Evolutionary conservation across 306 rosid genomes (phyloP).

Genomic region (Hippophae gyantsensis): DNA sequence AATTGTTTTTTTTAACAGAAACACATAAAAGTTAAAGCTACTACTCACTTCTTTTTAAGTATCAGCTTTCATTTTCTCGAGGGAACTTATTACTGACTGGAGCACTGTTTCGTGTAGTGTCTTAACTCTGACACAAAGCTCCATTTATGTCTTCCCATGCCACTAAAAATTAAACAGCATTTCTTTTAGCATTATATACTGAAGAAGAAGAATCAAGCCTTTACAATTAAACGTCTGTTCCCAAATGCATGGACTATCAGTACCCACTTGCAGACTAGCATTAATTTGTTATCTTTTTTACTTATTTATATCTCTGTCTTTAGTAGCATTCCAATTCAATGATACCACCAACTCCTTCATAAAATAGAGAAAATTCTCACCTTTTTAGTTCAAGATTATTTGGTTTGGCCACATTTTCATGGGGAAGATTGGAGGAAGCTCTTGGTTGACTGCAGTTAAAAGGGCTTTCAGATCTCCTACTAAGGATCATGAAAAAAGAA

Average conservation of each 20-base stretch:
- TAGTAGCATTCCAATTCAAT: too few species aligned
- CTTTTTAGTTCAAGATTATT: too few species aligned
- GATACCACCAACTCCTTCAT: too few species aligned
- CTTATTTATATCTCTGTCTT: constrained; percentile 10
- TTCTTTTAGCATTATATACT: constrained; percentile 19
- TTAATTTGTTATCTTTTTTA: constrained; percentile 9
- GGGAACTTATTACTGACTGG: constrained; percentile 1
- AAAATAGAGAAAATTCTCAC: too few species aligned
- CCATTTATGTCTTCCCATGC: constrained; percentile 22
- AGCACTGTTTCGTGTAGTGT: constrained; percentile 15
- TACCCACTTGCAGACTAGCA: constrained; percentile 5
- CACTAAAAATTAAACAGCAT: constrained; percentile 25
- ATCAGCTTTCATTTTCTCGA: constrained; percentile 44
- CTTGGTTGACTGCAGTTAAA: constrained; percentile 42
- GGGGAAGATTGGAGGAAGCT: constrained; percentile 26
- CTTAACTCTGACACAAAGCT: constrained; percentile 16
- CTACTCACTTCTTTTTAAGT: constrained; percentile 4
- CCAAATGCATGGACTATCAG: constrained; percentile 30
- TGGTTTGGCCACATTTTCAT: too few species aligned
- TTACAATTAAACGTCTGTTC: constrained; percentile 18
- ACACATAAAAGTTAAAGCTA: constrained; percentile 19
- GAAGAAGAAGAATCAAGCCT: neutral
- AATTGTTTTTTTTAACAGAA: neutral
- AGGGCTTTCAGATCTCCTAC: constrained; percentile 48
- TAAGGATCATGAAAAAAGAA: constrained; percentile 22